Conservation (phyloP, 2,329 filamentous ascomycete genomes). For the Hypoxylon sp. region DNA sequence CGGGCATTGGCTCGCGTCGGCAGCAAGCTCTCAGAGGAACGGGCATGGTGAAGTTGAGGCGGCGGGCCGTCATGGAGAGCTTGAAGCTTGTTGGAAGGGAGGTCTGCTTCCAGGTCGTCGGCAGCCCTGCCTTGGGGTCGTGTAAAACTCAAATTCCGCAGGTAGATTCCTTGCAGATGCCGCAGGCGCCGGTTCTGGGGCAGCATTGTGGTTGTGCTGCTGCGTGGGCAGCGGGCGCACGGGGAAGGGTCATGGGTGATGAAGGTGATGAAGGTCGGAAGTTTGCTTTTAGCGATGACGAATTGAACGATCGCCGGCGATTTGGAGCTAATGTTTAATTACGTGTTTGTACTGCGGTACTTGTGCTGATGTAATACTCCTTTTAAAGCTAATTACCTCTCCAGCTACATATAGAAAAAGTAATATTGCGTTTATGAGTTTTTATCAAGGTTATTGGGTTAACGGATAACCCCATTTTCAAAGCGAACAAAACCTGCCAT, state of each 20-base stretch:
- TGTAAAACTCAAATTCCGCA: constrained; percentile 85
- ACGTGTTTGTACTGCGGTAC: constrained; percentile 16
- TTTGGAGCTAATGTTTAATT: constrained; percentile 15
- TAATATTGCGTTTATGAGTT: not conserved
- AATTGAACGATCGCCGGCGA: constrained; percentile 18
- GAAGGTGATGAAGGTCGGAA: constrained; percentile 15
- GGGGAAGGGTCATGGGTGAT: constrained; percentile 42
- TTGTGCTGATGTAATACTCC: not conserved
- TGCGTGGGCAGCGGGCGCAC: constrained; percentile 52
- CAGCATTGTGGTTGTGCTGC: constrained; percentile 59
- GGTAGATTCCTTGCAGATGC: constrained; percentile 87
- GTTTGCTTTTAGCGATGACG: constrained; percentile 30
- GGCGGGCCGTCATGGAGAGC: constrained; percentile 62
- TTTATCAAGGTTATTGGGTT: not conserved
- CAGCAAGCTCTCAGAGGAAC: constrained; percentile 68
- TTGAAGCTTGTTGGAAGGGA: constrained; percentile 76
- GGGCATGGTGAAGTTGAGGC: constrained; percentile 68
- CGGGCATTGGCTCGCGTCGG: constrained; percentile 56
- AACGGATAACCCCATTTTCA: not conserved
- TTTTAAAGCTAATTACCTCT: not conserved
- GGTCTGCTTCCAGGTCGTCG: constrained; percentile 84
- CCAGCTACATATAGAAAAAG: not conserved
- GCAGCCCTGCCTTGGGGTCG: constrained; percentile 72
- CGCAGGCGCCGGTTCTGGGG: constrained; percentile 88
- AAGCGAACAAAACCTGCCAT: not conserved